These are phyloP conservation scores for Clitopilus hobsonii DNA, from an alignment of 768 basidiomycete genomes.

Conservation along the genomic window DNA sequence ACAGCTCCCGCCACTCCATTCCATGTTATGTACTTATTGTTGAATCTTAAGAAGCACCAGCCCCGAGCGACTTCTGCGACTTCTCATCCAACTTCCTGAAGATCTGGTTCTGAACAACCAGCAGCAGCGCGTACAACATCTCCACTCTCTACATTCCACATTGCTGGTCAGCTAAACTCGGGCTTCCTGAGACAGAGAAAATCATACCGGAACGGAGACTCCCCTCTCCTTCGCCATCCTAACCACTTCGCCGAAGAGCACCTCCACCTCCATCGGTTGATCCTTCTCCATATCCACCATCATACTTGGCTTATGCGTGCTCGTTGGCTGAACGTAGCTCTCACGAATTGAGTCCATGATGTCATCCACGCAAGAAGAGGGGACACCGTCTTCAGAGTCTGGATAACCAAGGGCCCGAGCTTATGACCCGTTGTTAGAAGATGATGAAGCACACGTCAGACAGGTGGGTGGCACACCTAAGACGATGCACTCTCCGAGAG, in stretches of 20 bases:
- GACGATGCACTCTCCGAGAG: conserved; percentile 38
- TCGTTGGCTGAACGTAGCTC: conserved; percentile 36
- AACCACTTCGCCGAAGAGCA: conserved; percentile 59
- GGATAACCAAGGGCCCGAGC: conserved; percentile 17
- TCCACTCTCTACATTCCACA: conserved; percentile 50
- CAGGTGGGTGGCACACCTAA: too few species aligned
- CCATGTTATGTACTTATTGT: too few species aligned
- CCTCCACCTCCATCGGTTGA: conserved; percentile 63
- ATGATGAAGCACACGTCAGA: too few species aligned
- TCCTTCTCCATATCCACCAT: conserved; percentile 50
- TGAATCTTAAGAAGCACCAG: too few species aligned
- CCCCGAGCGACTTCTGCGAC: too few species aligned
- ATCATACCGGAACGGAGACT: conserved; percentile 47
- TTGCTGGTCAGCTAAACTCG: too few species aligned
- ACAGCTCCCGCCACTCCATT: too few species aligned
- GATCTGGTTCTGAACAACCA: conserved; percentile 61
- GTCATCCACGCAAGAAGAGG: conserved; percentile 33
- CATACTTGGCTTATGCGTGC: conserved; percentile 55
- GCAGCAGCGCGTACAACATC: conserved; percentile 51
- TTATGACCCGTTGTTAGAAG: conserved; percentile 19
- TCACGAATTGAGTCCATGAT: conserved; percentile 33
- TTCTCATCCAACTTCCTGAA: conserved; percentile 30
- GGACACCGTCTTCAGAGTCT: conserved; percentile 35
- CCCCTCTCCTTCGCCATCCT: conserved; percentile 40
- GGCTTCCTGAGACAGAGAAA: neutral